Base-by-base conservation (phyloP, 371 early-diverging fungal species). In the Scutellospora calospora region DNA sequence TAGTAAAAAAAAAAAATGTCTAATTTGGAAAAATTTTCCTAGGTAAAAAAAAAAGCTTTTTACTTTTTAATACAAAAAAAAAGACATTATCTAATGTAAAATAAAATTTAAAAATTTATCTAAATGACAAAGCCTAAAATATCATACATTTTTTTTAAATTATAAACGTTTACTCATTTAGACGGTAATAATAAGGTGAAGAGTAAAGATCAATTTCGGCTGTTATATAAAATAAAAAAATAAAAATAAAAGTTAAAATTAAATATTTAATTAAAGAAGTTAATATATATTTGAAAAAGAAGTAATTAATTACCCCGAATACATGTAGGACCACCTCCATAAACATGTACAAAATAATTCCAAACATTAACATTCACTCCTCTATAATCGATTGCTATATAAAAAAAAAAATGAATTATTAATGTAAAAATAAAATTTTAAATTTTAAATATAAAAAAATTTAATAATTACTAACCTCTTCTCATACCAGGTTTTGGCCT, bases 261-360 rank as follows among this genome's bases (percentile, higher is more conserved):
- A 5, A 35, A 2, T 22, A 25, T 12, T 25, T 22, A 25, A 45
- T 41, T 22, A n/a, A 38, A 25, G 9, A 41, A n/a, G 11, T 11
- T 6, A 18, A 12, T 12, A 63, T 16, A 22, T 38, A 68, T n/a
- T 38, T 38, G 18, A 35, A 11, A 22, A 38, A 68, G 14, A 68
- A 27, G 3, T 35, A 41, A 41, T 41, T 12, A n/a, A 59, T 59
- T 65, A 78, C 79, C 35, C 51, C 79, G 29, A 49, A 78, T 31
- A 66, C 65, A 65, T 66, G 51, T n/a, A 6, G 79, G 79, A 11
- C 79, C 79, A 27, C 79, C 79, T 4, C 79, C 79, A 45, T 78
- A 78, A 41, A n/a, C 9, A 25, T 66, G 51, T 51, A 66, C 31
- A 65, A 78, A 78, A 52, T 78, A 78, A 31, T 33, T 62, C 79